A percentile compares a stretch with the other conserved stretches of the same genome.
phyloP scores from a whole-genome alignment of 139 green algal species.

The Chloropicon primus region DNA sequence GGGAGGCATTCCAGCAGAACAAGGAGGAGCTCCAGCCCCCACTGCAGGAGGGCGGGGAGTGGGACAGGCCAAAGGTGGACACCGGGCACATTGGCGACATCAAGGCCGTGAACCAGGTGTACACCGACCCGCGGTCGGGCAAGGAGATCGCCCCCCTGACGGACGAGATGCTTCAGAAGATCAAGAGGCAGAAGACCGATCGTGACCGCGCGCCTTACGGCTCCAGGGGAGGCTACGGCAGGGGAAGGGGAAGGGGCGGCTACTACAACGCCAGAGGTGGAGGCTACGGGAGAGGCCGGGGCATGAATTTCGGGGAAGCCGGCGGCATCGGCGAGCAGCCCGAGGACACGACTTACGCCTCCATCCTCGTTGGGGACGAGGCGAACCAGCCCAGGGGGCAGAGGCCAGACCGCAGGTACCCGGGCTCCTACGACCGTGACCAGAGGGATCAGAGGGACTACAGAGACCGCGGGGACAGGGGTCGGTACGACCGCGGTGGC shows the following conservation, averaged over 20 bases:
- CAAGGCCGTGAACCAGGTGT: background rate
- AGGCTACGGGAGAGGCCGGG: background rate
- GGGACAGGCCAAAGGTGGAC: background rate
- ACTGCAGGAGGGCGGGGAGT: background rate
- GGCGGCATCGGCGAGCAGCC: background rate
- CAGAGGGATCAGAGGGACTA: too few relatives aligned
- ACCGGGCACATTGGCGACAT: background rate
- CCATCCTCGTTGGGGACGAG: background rate
- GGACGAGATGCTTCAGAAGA: background rate
- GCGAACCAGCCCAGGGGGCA: too few relatives aligned
- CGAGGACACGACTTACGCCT: background rate
- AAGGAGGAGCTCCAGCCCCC: background rate
- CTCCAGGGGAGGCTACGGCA: background rate
- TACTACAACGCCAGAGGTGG: background rate
- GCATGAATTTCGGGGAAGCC: background rate
- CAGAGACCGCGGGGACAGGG: too few relatives aligned
- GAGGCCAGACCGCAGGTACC: too few relatives aligned
- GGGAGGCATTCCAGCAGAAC: background rate
- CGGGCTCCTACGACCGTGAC: background rate
- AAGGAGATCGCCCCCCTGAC: background rate
- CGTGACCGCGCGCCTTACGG: background rate
- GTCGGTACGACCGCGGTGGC: too few relatives aligned
- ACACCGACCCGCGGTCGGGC: background rate
- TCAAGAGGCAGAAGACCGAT: background rate
- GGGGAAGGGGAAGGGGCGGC: background rate